Base-by-base conservation (phyloP, 768 basidiomycete species). In the Kwoniella mangroviensis region DNA sequence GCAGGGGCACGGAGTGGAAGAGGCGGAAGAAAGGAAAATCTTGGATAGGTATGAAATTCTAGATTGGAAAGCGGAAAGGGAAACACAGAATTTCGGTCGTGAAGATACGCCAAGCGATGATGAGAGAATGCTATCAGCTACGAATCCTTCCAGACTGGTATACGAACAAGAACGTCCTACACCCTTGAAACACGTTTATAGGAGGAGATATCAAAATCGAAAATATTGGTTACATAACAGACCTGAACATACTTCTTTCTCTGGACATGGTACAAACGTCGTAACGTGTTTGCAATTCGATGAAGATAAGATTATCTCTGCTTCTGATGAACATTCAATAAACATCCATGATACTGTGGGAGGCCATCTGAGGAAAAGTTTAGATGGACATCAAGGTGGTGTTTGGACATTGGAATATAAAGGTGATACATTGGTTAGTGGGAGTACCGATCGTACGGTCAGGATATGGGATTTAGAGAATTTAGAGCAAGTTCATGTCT, bases 221-320 rank as follows among this genome's bases (percentile, higher is more conserved):
- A 89, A 88, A 24, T 89, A 90, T 52, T 96, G 94, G 93, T 87
- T 92, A 17, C 86, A 87, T 60, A 89, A 89, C 12, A 43, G 43
- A 41, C 76, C 79, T 85, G 26, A 92, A 90, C 15, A 91, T 67
- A 85, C 90, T 61, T 90, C 90, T 4, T 96, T 98, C 85, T 87
- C 90, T 0, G 94, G 94, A 12, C 92, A 94, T 75, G 93, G 93
- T 0, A 82, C 80, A 15, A 80, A 83, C 70, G 96, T 98, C 71
- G 94, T 99, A 81, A 99, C 96, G 52, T 97, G 94, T 82, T 89
- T 98, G 56, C 88, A 98, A 76, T 93, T 99, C 85, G 97, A 96
- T 60, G 89, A 90, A 70, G 92, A 92, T 40, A 93, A 95, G 70
- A 93, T 99, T 84, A 93, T 99, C 78, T 94, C 93, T 12, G 95